Evolutionary conservation across 257 asterid species (phyloP), one percentile per base, ranked within the genome.

Genomic region (Petunia axillaris): DNA sequence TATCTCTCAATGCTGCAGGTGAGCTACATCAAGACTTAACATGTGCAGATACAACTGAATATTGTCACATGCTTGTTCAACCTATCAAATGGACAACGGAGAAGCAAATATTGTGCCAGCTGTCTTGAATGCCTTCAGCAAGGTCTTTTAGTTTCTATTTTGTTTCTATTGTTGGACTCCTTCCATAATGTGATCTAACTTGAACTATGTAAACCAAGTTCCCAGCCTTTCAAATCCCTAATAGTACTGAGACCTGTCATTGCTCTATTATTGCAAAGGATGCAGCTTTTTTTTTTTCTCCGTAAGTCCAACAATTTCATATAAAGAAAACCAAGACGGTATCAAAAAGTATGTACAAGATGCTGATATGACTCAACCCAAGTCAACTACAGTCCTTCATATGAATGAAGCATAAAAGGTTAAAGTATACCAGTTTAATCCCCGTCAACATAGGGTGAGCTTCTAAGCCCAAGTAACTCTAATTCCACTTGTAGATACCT

Each of bases 1-100:
- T 16, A 46, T 46, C 76, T 25, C 25, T 46, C 16, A 16, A 36
- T 48, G 59, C 6, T 46, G 58, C 59, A 25, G 25, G 25, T 10
- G 77, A 71, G 77, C 43, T 48, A 71, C 77, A 25, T 71, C 77
- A 71, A 46, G 77, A 70, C 59, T 70, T 25, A 25, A 35, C 11
- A 70, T 16, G 43, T 13, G 16, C 35, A 5, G 77, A 48, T 2
- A 48, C 43, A 4, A 48, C 59, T 48, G n/a, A 48, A 71, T 44
- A 35, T 70, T 6, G 57, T 68, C 76, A 16, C 55, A 68, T 48
- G 25, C 41, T 16, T 16, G 16, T 46, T 71, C 60, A 68, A 68
- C 76, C 4, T n/a, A 68, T 68, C 76, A 35, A 35, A 48, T 48
- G 48, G 44, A 35, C 62, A 15, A 13, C 10, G 35, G 16, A 70